These are phyloP conservation scores for Diaporthe ampelina DNA, from an alignment of 2,329 filamentous ascomycete species.

Conservation along the genomic window DNA sequence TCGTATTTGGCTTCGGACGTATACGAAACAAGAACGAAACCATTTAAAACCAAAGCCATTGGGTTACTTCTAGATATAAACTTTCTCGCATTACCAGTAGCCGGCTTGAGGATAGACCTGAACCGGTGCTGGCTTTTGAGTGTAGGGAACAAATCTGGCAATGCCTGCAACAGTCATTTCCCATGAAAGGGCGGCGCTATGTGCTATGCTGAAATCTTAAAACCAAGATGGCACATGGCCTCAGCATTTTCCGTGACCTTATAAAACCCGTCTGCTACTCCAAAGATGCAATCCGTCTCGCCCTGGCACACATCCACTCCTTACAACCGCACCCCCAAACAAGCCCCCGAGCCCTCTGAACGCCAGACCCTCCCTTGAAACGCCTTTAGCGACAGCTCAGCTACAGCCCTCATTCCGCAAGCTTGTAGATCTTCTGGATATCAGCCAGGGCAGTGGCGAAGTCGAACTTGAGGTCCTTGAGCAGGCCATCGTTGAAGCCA, in stretches of 20 bases:
- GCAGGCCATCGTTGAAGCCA: slow-evolving; percentile 75
- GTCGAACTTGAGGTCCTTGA: slow-evolving; percentile 72
- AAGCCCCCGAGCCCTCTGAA: not conserved
- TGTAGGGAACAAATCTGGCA: not conserved
- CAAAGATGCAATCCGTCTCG: not conserved
- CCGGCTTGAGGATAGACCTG: not conserved
- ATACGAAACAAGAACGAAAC: too few species aligned
- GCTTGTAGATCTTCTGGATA: slow-evolving; percentile 73
- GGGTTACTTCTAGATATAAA: too few species aligned
- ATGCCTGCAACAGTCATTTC: not conserved
- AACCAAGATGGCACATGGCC: not conserved
- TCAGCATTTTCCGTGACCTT: not conserved
- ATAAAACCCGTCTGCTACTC: not conserved
- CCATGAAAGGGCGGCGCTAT: slow-evolving; percentile 5
- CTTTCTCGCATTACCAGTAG: too few species aligned
- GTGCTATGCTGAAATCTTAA: not conserved
- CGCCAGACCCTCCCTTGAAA: slow-evolving; percentile 5
- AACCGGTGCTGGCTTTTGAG: not conserved
- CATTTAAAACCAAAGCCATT: too few species aligned
- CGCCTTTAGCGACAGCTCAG: not conserved
- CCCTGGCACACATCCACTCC: not conserved
- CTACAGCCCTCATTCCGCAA: slow-evolving; percentile 47
- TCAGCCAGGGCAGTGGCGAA: slow-evolving; percentile 64
- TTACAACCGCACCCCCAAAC: not conserved
- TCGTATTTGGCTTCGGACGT: too few species aligned